A percentile compares a stretch with the other conserved stretches of the same genome.
These are phyloP conservation scores for Cladobotryum mycophilum DNA, from an alignment of 2,329 filamentous ascomycete species.

Conservation along the genomic window DNA sequence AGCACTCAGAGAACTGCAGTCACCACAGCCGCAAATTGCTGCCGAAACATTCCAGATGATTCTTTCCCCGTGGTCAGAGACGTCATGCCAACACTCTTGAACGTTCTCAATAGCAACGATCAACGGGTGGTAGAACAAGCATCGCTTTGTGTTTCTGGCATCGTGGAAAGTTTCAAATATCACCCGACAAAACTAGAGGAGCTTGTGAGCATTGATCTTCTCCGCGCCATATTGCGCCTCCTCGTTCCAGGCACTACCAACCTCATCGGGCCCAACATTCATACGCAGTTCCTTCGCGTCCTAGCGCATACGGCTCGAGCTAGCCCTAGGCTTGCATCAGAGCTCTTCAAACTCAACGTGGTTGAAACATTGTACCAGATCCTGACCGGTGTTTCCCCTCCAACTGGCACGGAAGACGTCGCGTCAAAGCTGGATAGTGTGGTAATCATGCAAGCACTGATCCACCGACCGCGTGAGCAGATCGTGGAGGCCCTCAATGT, in stretches of 20 bases:
- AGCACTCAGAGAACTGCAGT: slow-evolving; percentile 95
- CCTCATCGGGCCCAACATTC: slow-evolving; percentile 85
- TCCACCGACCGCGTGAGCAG: slow-evolving; percentile 91
- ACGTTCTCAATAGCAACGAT: slow-evolving; percentile 85
- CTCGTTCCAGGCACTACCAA: slow-evolving; percentile 93
- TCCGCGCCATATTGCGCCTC: slow-evolving; percentile 78
- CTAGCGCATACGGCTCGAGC: slow-evolving; percentile 84
- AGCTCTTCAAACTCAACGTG: slow-evolving; percentile 91
- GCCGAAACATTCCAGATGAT: slow-evolving; percentile 90
- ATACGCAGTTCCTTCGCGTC: slow-evolving; percentile 92
- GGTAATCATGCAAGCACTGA: slow-evolving; percentile 96
- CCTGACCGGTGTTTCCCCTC: slow-evolving; percentile 88
- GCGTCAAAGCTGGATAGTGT: slow-evolving; percentile 89
- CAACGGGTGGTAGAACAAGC: slow-evolving; percentile 96
- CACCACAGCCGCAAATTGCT: slow-evolving; percentile 96
- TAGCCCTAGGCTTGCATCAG: slow-evolving; percentile 79
- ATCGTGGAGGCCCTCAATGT: slow-evolving; percentile 97
- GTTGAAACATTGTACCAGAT: slow-evolving; percentile 98
- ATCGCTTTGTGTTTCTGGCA: slow-evolving; percentile 88
- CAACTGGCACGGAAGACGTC: slow-evolving; percentile 68
- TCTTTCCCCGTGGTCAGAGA: slow-evolving; percentile 87
- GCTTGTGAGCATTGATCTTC: slow-evolving; percentile 79
- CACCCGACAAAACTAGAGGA: slow-evolving; percentile 84
- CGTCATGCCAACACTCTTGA: slow-evolving; percentile 92
- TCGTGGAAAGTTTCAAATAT: slow-evolving; percentile 95